phyloP scores from a whole-genome alignment of 1,139 yeast species.

The Debaryomyces subglobosus region DNA sequence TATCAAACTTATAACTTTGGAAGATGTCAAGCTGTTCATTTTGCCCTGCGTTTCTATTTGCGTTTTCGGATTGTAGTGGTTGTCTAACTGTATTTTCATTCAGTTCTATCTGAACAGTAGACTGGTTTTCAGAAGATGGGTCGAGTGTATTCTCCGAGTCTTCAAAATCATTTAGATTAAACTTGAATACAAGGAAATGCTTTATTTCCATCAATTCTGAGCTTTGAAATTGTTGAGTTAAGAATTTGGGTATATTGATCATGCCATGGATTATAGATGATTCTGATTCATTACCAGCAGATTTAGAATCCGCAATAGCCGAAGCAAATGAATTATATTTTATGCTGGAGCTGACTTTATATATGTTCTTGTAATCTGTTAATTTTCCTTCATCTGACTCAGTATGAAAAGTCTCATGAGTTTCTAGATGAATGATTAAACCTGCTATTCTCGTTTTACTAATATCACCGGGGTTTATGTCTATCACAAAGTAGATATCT shows the following conservation, averaged over 20 bases:
- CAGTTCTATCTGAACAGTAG: neutral
- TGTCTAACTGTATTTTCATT: neutral
- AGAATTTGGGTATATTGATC: conserved; percentile 35
- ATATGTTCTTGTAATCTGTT: conserved; percentile 29
- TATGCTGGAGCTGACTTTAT: conserved; percentile 40
- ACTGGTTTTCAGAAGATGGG: conserved; percentile 6
- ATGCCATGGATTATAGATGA: conserved; percentile 26
- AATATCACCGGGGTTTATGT: conserved; percentile 22
- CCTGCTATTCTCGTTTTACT: conserved; percentile 36
- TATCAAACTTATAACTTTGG: conserved; percentile 26
- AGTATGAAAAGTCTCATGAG: conserved; percentile 41
- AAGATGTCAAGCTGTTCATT: neutral
- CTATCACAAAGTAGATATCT: conserved; percentile 43
- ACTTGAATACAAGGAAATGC: conserved; percentile 42
- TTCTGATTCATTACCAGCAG: conserved; percentile 11
- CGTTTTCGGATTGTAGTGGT: neutral
- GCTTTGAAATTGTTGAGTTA: conserved; percentile 44
- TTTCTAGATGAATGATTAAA: conserved; percentile 39
- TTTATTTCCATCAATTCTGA: conserved; percentile 40
- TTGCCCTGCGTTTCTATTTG: neutral
- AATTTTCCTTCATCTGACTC: conserved; percentile 14
- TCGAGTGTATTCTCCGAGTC: neutral
- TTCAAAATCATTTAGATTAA: conserved; percentile 35
- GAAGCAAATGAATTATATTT: conserved; percentile 41
- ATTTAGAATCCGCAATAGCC: conserved; percentile 24